Base-by-base conservation (phyloP, 2,329 filamentous ascomycete species). In the Neopestalotiopsis clavispora region DNA sequence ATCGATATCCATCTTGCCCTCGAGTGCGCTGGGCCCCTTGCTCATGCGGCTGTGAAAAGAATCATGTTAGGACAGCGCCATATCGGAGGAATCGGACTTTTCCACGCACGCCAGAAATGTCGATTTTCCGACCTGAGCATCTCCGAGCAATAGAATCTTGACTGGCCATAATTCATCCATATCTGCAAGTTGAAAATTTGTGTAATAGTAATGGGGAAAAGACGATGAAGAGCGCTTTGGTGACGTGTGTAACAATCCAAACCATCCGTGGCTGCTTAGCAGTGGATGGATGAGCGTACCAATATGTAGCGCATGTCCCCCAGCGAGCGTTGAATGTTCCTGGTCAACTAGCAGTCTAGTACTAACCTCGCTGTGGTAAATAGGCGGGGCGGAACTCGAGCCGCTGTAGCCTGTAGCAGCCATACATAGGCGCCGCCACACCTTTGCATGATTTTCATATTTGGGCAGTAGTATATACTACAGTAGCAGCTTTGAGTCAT, bases 111-210 rank as follows among this genome's bases (percentile, higher is more conserved):
- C 89, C 74, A 90, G 76, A 76, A 90, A 90, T 0, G 85, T 88
- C 28, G 87, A 88, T 78, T 90, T 91, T 67, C 88, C 88, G 71
- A 87, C 87, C 74, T 82, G 82, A 69, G 85, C 83, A 77, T 90
- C 88, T 40, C 89, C 88, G n/a, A 90, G 79, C 23, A 90, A 77
- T 34, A 90, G 76, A 14, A 90, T 80, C n/a, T 81, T 87, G 73
- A 89, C 80, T 63, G 80, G 80, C 67, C 84, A 78, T 49, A 80
- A 73, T 65, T 88, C 85, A 6, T 14, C 59, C 59, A 62, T 62
- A 17, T 14, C 32, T 10, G 17, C 10, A 17, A 7, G 9, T 59
- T 30, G 20, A 34, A 14, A 59, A 52, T 52, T 3, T 7, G 20
- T 23, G n/a, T n/a, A 9, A n/a, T 3, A 3, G n/a, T 52, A 52